phyloP scores from a whole-genome alignment of 2,329 filamentous ascomycete genomes.

The Stagonosporopsis cucurbitacearum region DNA sequence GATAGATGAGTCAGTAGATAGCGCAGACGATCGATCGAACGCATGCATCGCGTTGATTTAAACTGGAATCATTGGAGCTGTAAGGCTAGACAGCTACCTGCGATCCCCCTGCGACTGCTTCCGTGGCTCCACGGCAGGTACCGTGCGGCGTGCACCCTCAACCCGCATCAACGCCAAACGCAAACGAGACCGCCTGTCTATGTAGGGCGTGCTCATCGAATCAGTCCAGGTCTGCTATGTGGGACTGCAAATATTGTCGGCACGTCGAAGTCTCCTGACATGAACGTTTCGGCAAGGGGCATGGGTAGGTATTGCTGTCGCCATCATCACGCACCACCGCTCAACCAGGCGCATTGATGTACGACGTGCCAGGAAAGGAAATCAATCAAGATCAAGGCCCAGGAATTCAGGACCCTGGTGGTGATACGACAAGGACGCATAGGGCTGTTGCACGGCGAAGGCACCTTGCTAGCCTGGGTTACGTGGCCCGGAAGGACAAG shows the following conservation, averaged over 20 bases:
- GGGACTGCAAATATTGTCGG: background rate
- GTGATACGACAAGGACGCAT: conserved; percentile 3
- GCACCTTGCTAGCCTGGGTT: conserved; percentile 9
- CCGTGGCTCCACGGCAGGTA: conserved; percentile 13
- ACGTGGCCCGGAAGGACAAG: background rate
- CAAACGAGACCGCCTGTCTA: background rate
- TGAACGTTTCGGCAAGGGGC: background rate
- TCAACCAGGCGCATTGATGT: conserved; percentile 8
- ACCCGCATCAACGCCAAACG: conserved; percentile 4
- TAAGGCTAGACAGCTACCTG: conserved; percentile 7
- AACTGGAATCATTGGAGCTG: conserved; percentile 10
- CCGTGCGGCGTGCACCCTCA: conserved; percentile 12
- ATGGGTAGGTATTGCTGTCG: background rate
- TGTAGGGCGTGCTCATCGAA: background rate
- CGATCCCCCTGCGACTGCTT: conserved; percentile 1
- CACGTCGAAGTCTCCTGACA: conserved; percentile 1
- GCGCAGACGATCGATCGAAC: conserved; percentile 13
- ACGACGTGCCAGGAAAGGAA: conserved; percentile 12
- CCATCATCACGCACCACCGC: too few species aligned
- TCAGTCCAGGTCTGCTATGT: conserved; percentile 10
- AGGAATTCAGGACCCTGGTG: background rate
- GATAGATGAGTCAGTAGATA: conserved; percentile 12
- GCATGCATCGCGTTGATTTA: conserved; percentile 1
- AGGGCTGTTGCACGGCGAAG: conserved; percentile 9
- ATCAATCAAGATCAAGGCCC: conserved; percentile 8